A percentile compares a stretch with the other conserved stretches of the same genome.
phyloP scores from a whole-genome alignment of 257 asterid genomes.

The Solanum phureja region DNA sequence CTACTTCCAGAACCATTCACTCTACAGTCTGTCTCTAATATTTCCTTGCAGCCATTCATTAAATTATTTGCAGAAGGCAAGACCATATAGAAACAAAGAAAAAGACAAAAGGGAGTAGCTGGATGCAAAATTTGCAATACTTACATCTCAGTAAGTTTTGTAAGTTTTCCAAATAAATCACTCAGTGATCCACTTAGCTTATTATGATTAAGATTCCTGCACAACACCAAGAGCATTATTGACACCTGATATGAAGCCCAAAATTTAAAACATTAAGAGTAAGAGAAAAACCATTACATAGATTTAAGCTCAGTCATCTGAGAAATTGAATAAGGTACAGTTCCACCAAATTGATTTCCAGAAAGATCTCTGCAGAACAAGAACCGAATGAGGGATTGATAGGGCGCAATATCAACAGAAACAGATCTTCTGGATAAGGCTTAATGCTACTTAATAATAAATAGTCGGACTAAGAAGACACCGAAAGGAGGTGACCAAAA shows the following conservation, averaged over 20 bases:
- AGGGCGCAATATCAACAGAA: not conserved
- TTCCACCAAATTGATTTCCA: conserved; percentile 24
- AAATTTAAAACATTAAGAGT: not conserved
- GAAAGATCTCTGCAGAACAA: conserved; percentile 32
- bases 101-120: not conserved
- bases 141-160: conserved; percentile 38
- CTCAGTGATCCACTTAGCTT: conserved; percentile 46
- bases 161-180: conserved; percentile 36
- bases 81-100: not conserved
- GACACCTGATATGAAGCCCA: not conserved
- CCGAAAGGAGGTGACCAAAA: not conserved
- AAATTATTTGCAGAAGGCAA: not conserved
- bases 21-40: not conserved
- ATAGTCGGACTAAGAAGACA: not conserved
- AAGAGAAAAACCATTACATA: conserved; percentile 12
- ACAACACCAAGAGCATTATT: not conserved
- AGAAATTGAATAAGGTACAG: conserved; percentile 45
- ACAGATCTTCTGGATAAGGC: not conserved
- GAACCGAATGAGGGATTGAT: not conserved
- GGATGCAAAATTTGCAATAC: not conserved
- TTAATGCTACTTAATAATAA: not conserved
- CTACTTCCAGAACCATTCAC: not conserved
- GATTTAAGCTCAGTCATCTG: conserved; percentile 29
- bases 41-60: not conserved
- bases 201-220: conserved; percentile 39